phyloP scores from a whole-genome alignment of 179 eudicot genomes.

The Silene coronaria region DNA sequence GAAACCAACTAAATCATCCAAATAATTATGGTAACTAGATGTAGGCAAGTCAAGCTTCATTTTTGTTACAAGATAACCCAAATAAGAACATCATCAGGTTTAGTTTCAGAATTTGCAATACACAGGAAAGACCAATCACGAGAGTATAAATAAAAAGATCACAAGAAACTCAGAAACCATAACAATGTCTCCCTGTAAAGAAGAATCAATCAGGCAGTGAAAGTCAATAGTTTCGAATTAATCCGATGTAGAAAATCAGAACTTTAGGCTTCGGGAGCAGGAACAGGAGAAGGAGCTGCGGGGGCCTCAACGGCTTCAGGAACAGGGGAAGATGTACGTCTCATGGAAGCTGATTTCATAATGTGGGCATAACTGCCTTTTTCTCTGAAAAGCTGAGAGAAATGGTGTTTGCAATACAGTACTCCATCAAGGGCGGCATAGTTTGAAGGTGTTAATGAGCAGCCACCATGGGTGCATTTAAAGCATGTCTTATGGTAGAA shows the following conservation, averaged over 20 bases:
- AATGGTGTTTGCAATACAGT: slow-evolving; percentile 92
- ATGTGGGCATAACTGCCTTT: slow-evolving; percentile 95
- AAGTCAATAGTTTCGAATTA: slow-evolving; percentile 21
- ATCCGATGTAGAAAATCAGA: background rate
- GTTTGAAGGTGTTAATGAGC: slow-evolving; percentile 77
- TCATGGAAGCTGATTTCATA: slow-evolving; percentile 74
- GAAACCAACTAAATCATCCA: background rate
- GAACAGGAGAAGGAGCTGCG: slow-evolving; percentile 43
- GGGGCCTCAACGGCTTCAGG: slow-evolving; percentile 39
- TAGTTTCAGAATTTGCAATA: slow-evolving; percentile 9
- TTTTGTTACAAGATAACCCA: background rate
- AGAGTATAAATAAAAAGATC: slow-evolving; percentile 14
- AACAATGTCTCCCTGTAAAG: slow-evolving; percentile 17
- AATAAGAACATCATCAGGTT: background rate
- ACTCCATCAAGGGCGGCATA: slow-evolving; percentile 92
- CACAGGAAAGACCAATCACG: slow-evolving; percentile 12
- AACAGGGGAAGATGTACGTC: slow-evolving; percentile 42
- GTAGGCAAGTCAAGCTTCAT: background rate
- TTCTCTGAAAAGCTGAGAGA: slow-evolving; percentile 96
- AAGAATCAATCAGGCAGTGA: slow-evolving; percentile 14
- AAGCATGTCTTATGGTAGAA: slow-evolving; percentile 86
- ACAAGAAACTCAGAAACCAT: slow-evolving; percentile 14
- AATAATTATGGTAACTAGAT: too few relatives aligned
- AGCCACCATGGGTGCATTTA: slow-evolving; percentile 92
- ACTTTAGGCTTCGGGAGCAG: slow-evolving; percentile 53